Evolutionary conservation across 345 rosid genomes (phyloP), one percentile per base, ranked within the genome.

Genomic region (Nephelium lappaceum): DNA sequence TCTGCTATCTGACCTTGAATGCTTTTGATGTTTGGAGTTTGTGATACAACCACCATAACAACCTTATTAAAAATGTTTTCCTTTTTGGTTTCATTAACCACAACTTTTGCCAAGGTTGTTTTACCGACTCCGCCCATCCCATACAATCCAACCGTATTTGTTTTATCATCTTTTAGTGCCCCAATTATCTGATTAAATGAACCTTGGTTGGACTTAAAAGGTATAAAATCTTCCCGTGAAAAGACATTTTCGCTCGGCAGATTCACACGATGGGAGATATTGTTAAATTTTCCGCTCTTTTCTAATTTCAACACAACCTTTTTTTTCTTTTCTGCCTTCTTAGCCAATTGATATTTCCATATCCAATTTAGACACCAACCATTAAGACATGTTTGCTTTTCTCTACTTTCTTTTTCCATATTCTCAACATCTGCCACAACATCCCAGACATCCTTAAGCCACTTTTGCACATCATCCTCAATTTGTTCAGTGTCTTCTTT

Each of bases 101-200:
- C 77, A 5, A 62, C 80, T n/a, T 51, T 71, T 2, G 60, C 83
- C 21, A 81, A 45, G 1, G 78, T 27, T 10, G 69, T 66, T 38
- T 66, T 66, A 66, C 47, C 47, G 3, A 36, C 74, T 18, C 83
- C 83, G 0, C 80, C 80, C 62, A 71, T 76, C 5, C 83, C 83
- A 15, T 36, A 72, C 57, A 81, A 61, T 15, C 84, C 80, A 3
- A 81, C 18, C 36, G n/a, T 45, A 36, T 42, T 67, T 0, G 47
- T 41, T n/a, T 38, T 19, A 24, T 71, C 38, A 23, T 41, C 41
- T 11, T 11, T 39, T 3, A 77, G 7, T 10, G 76, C 73, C 21
- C 68, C 58, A 25, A 80, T 47, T 6, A 53, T 67, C 36, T 36
- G 38, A 53, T 66, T 8, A 8, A n/a, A 66, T 12, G 79, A 10